Base-by-base conservation (phyloP, 768 basidiomycete genomes). In the Fibroporia radiculosa region DNA sequence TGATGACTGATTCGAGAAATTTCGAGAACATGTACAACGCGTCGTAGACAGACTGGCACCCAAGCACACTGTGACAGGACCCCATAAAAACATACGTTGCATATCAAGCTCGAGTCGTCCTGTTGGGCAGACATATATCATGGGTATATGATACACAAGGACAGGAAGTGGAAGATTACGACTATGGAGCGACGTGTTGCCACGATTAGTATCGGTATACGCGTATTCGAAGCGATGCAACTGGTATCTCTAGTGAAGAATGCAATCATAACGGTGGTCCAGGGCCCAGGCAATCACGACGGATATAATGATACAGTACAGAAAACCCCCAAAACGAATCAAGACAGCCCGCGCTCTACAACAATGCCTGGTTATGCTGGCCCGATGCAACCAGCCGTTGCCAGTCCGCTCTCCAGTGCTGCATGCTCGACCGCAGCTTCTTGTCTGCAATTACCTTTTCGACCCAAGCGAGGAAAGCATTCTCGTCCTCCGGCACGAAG, bases 401-500 rank as follows among this genome's bases (percentile, higher is more conserved):
- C 93, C 93, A 98, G 52, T 92, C 85, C 31, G 60, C 62, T 51
- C 91, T 72, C 95, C 93, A 98, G 39, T 56, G 61, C 22, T 56
- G 61, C 73, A 98, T 93, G 52, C 70, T 78, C 14, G 67, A 58
- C 41, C 84, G 71, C 35, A 95, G 64, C 50, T 82, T 90, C 66
- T 77, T 72, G 60, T 83, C 69, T 20, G 60, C 64, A 14, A 83
- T 56, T 40, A 75, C 65, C 41, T 71, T 74, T 47, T 72, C 76
- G 38, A 97, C 79, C 93, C 93, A 99, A 1, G 69, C 63, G 53
- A 99, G 66, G 22, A 96, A 70, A 3, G 70, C 66, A 54, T 97
- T 79, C 49, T 98, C 95, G 55, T 89, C 80, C 62, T 95, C 88
- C 0, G 91, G 88, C 6, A 97, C 82, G 59, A 96, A 98, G 66